Base-by-base conservation (phyloP, 371 early-diverging fungal species). In the Blakeslea trispora region DNA sequence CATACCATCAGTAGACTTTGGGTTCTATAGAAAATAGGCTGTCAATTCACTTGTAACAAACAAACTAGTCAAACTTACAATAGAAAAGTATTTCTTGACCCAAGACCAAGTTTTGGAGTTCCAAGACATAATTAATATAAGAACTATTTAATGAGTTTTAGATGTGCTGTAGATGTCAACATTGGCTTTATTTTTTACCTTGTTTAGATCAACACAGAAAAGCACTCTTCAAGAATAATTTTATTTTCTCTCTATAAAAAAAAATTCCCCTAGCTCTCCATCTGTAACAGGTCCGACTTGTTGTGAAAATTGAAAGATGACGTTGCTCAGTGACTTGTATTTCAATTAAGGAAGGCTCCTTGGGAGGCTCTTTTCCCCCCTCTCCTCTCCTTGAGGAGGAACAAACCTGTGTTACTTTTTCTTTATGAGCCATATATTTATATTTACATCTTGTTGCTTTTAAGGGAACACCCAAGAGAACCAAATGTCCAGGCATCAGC, bases 1-100 rank as follows among this genome's bases (percentile, higher is more conserved):
- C 81, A 85, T 81, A 69, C 85, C 85, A 49, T 81, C 69, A 50
- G 83, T 78, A 18, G 77, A 75, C 54, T 74, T 66, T 61, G 85
- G 85, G 70, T 85, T 85, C 85, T 85, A 69, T 45, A 47, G 11
- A 22, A 35, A 31, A 32, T 44, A n/a, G n/a, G n/a, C n/a, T n/a
- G n/a, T n/a, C n/a, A n/a, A n/a, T n/a, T n/a, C n/a, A n/a, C n/a
- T n/a, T n/a, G n/a, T n/a, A n/a, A 40, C 5, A 17, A 35, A 32
- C 23, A 22, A 15, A 54, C 15, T 18, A 9, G 10, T 40, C n/a
- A 48, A 40, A 28, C 75, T 45, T 75, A 75, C 76, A 61, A 75
- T 66, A 51, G 76, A 72, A 42, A 75, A 60, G 37, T 61, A 62
- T 53, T 75, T 75, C 66, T 75, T 75, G 45, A 75, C 76, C 76